Evolutionary conservation across 2,329 filamentous ascomycete species (phyloP), one percentile per base, ranked within the genome.

Genomic region (Calonectria pteridis): DNA sequence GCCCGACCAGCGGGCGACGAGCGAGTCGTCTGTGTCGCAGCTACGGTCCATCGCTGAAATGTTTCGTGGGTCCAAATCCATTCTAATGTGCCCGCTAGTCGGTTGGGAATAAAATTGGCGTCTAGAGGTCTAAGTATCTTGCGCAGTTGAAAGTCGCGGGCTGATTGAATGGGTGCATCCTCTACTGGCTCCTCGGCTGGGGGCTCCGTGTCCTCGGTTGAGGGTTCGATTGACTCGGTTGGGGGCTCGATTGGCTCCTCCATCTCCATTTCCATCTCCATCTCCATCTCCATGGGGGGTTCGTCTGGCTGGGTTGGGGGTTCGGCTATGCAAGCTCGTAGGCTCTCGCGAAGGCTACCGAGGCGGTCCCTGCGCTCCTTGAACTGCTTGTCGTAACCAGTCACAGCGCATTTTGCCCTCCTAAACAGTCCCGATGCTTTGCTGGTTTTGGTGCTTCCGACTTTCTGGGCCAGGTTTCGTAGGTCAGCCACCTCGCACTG

Each of bases 1-100:
- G 64, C 46, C 64, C 51, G 51, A 28, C 33, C 64, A 28, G 31
- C 18, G 18, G 50, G 18, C 23, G 40, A 55, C 29, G 35, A 46
- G 10, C n/a, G 33, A 18, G 18, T 40, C 20, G 35, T 68, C 29
- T 31, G 13, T 23, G 29, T 9, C 7, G 18, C 28, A n/a, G 37
- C 33, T 9, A 10, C 37, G 65, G 0, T 29, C 65, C 51, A 68
- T 13, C 31, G 28, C 20, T 59, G 37, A 23, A 68, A 68, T 23
- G 50, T 28, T 26, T 58, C 26, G 50, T 68, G 65, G 10, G 65
- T 58, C 65, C 65, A 67, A 16, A 59, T 68, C 65, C 65, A 68
- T 31, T 68, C 50, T 29, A 58, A 4, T 26, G 65, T 68, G 2
- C 65, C 65, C 1, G 13, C 18, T 3, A 68, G 51, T 23, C 35